Evolutionary conservation across 495 filamentous ascomycete genomes (phyloP), one percentile per base, ranked within the genome.

Genomic region (Podospora comata): DNA sequence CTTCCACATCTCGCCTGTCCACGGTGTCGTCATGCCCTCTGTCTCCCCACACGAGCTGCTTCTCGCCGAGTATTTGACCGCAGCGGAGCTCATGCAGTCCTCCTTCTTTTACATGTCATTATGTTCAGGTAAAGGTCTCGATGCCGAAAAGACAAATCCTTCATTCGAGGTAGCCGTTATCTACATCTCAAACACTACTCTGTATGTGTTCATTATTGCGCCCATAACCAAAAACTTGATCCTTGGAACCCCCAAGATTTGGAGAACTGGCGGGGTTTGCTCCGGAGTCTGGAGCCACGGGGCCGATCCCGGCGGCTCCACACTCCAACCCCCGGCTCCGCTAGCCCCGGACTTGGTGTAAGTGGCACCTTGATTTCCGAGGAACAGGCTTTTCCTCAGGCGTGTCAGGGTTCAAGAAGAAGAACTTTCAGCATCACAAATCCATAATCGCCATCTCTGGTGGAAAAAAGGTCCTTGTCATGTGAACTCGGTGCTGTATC

Each of bases 61-160:
- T 58, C 30, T 64, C 67, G 63, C 67, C 63, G 63, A 66, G 59
- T 54, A 66, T 65, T 69, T 69, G 16, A 63, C 68, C 68, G 68
- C 66, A 62, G 68, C 64, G 64, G 68, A 66, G 68, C 44, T 20
- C n/a, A 63, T 44, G 30, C 32, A 63, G 61, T 32, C 3, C 23
- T 23, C 30, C 30, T 32, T 4, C 30, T 32, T 5, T 56, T 56
- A 5, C 54, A 56, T 56, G 16, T 56, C 54, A 56, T 56, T 56
- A 18, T 56, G 4, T 15, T 56, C 54, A 6, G 15, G 54, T 19
- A 56, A 56, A 56, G 19, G 54, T 6, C 11, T 32, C 7, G 4
- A 32, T 32, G 4, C 23, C 23, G 23, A 7, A 3, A 32, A 32
- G 30, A 32, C 7, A 7, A 32, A 32, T 5, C 3, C 30, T 32